Base-by-base conservation (phyloP, 2,329 filamentous ascomycete genomes). In the Dryadomyces quercus-mongolicae region DNA sequence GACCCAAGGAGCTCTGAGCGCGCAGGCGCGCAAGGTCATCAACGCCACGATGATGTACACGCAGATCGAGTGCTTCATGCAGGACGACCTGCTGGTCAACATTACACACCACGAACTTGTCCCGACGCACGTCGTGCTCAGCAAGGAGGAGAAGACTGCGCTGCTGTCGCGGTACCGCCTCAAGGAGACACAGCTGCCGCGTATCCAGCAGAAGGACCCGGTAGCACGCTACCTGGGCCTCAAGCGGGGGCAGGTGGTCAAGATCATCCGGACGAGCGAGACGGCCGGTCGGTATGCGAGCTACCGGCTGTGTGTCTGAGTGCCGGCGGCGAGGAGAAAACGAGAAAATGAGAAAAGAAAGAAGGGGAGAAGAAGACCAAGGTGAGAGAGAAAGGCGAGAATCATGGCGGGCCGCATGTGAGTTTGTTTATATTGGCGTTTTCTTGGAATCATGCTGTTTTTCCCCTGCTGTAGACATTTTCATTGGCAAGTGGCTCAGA, bases 41-140 rank as follows among this genome's bases (percentile, higher is more conserved):
- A 83, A 83, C 60, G 84, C 85, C 56, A 82, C 92, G 55, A 81
- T 86, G 62, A 82, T 83, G 58, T 78, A 82, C 67, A 86, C 86
- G 54, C 82, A 87, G 65, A 88, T 96, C 65, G 93, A 98, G 74
- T 88, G 89, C 67, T 98, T 98, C 74, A 81, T 92, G 63, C 93
- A 97, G 75, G 86, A 93, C 68, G 93, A 98, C 71, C 72, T 98
- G 63, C 78, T 97, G 57, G 91, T 98, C 70, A 98, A 98, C 73
- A 97, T 98, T 70, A 97, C 92, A 56, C 88, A 91, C 69, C 93
- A 98, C 73, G 92, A 97, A 71, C 80, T 98, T 54, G 93, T 98
- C 34, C 93, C 93, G 47, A 90, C 87, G 67, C 93, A 98, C 67
- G 84, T 97, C 42, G 73, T 97, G 57, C 81, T 98, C 55, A 95